Evolutionary conservation across 176 grass and related monocot genomes (phyloP).

Genomic region (Aegilops speltoides): DNA sequence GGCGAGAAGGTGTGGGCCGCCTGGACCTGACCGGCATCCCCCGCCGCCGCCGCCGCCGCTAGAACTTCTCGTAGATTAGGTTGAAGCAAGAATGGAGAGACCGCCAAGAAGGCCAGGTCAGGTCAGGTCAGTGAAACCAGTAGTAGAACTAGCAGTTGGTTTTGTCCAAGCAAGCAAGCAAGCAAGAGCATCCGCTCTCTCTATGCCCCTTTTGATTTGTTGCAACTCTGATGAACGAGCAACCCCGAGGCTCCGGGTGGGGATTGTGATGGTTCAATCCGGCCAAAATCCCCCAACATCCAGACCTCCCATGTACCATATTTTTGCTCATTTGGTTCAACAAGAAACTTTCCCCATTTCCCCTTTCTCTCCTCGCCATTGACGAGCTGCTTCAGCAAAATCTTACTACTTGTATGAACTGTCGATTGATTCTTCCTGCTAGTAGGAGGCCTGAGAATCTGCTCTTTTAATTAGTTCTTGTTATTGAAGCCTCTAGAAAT

Average conservation of each 20-base stretch:
- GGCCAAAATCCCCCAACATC: background rate
- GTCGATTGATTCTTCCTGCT: conserved; percentile 7
- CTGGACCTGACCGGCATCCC: conserved; percentile 33
- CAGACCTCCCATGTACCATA: conserved; percentile 45
- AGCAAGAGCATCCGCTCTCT: background rate
- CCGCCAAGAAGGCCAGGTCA: conserved; percentile 6
- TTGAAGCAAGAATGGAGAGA: background rate
- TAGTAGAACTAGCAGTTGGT: conserved; percentile 10
- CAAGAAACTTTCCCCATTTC: conserved; percentile 30
- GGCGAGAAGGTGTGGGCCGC: conserved; percentile 73
- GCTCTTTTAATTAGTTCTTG: background rate
- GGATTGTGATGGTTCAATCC: background rate
- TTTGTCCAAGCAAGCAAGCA: conserved; percentile 38
- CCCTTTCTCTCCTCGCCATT: too few species aligned
- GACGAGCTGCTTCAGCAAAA: background rate
- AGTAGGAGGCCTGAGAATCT: background rate
- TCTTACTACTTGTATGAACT: background rate
- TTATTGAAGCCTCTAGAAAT: background rate
- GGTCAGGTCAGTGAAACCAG: conserved; percentile 30
- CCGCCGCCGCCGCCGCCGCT: background rate
- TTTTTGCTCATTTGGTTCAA: conserved; percentile 57
- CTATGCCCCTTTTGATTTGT: conserved; percentile 34
- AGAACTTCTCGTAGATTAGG: conserved; percentile 43
- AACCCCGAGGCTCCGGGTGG: background rate
- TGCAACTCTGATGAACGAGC: conserved; percentile 36